Base-by-base conservation (phyloP, 495 filamentous ascomycete genomes). In the Penicillium chermesinum region DNA sequence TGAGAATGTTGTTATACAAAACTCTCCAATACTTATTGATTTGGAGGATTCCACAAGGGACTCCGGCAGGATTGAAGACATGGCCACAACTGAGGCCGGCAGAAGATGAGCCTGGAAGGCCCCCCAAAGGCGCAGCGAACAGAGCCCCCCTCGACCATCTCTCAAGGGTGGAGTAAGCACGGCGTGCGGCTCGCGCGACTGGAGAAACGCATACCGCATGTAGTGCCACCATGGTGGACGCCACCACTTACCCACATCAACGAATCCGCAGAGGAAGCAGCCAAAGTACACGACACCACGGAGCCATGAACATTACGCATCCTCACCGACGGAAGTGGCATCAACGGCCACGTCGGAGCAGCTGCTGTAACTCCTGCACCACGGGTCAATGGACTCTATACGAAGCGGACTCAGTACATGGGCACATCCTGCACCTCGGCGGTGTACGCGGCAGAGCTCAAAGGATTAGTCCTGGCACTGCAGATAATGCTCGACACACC, bases 401-500 rank as follows among this genome's bases (percentile, higher is more conserved):
- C 20, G 9, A 27, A 32, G 20, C 34, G 36, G 7, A 40, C 36
- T 39, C 22, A 33, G 36, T 48, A 48, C 16, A 48, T 48, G 19
- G 45, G 45, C 10, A 32, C 35, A 40, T 32, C 19, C 20, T 0
- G 36, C 0, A 48, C 36, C 19, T 48, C 22, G 6, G 39, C 45
- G 20, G 45, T 48, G 14, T 48, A 19, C 37, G 14, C 37, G 14
- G 18, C 18, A 13, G 39, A 41, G 18, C 18, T 41, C 17, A 21
- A 19, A 41, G 39, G 39, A 2, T 34, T 43, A 19, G 48, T 34
- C 7, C 21, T 43, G 12, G 41, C 20, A 30, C 21, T 46, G 12
- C 37, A 46, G 38, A 25, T 49, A 32, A n/a, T 32, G 12, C 25
- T 55, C 37, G 20, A 52, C 25, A 34, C 38, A 35, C 46, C 38